Evolutionary conservation across 2,329 filamentous ascomycete species (phyloP), one percentile per base, ranked within the genome.

Genomic region (Cercospora sesami): DNA sequence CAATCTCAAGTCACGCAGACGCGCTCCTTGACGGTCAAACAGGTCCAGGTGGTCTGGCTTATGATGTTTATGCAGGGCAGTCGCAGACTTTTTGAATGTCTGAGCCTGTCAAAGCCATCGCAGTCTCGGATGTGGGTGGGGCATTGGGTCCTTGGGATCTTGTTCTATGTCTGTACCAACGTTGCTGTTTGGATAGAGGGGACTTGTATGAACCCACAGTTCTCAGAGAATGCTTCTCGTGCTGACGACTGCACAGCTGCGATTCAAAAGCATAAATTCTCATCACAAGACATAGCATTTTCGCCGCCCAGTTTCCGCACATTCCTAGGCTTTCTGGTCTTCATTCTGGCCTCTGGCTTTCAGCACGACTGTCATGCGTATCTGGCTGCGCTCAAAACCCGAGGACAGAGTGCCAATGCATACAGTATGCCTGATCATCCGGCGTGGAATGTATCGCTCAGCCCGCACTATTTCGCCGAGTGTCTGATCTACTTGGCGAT

Each of bases 391-490:
- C 74, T 84, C 23, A 78, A 77, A 58, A 51, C 14, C 45, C 53
- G n/a, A 39, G 31, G 18, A 7, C 51, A 53, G 10, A 57, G 60
- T 18, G 59, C 26, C 16, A 63, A 78, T 58, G 94, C 93, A 76
- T 98, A 99, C 80, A 91, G 91, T 10, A 84, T 98, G 26, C 94
- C 94, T 0, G 82, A 85, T 2, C 85, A 90, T 68, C 89, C 90
- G 2, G 81, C 91, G 66, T 99, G 98, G 79, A 83, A 83, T 55
- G 83, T 84, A 66, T 79, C 96, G 23, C 81, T 97, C 45, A 96
- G 91, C 74, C 93, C 95, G 18, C 95, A 99, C 80, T 99, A 98
- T 79, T 91, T 91, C 3, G 92, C 90, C 75, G 95, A 98, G 81
- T 94, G 92, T 76, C 78, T 91, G 48, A 87, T 97, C 67, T 98